Base-by-base conservation (phyloP, 805 yeast genomes). In the Lipomyces mesembrius region DNA sequence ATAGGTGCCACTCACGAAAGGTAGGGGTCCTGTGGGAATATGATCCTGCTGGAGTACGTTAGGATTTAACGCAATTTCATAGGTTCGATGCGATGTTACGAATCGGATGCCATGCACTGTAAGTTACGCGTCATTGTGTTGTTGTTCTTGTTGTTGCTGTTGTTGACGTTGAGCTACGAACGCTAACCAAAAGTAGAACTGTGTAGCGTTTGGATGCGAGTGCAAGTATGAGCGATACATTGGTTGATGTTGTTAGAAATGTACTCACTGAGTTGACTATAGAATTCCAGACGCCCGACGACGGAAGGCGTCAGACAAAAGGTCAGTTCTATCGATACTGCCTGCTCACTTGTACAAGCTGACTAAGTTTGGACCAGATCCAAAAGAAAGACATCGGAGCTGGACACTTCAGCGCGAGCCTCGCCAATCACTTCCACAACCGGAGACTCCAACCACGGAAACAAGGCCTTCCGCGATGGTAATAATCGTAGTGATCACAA, bases 271-370 rank as follows among this genome's bases (percentile, higher is more conserved):
- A 89, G 2, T 89, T 88, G 76, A 88, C 89, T 7, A 84, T 91
- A 73, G 91, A 87, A 60, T 91, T 93, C 78, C 79, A 80, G 43
- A 81, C 89, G 61, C 93, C 92, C 0, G 89, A 85, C 70, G 83
- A 82, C 35, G 87, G 81, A 73, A 85, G 77, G 61, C 37, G 22
- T 94, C 39, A 90, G 84, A 72, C 94, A 97, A 1, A 97, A 92
- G 74, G 99, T 98, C 5, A 86, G 95, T 27, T 14, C 22, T 17
- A 17, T 43, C 22, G 49, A 17, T 43, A 0, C 7, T n/a, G 22
- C 49, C 22, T 43, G 20, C 49, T n/a, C 22, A 7, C n/a, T 17
- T 43, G 1, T 25, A 25, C 27, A 3, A 8, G 22, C 25, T n/a
- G 49, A 43, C 49, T 17, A 17, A 43, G n/a, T 43, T 17, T 43